These are phyloP conservation scores for Rutstroemia sp. DNA, from an alignment of 2,329 filamentous ascomycete genomes.

Conservation along the genomic window DNA sequence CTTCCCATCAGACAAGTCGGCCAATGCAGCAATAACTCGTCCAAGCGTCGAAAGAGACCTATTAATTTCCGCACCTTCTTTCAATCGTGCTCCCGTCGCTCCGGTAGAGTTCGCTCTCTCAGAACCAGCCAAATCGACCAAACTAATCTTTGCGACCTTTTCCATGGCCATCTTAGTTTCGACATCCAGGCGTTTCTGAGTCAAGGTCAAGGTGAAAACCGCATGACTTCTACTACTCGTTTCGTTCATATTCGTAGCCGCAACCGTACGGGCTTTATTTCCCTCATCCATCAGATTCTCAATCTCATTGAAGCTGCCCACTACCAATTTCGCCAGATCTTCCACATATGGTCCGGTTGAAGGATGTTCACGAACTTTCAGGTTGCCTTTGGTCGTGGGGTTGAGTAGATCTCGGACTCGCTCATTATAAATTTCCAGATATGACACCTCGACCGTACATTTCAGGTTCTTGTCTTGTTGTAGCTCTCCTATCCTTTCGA, in stretches of 20 bases:
- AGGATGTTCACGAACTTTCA: conserved; percentile 96
- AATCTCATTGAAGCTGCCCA: conserved; percentile 89
- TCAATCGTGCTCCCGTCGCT: conserved; percentile 87
- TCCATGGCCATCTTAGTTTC: conserved; percentile 97
- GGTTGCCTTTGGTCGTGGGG: conserved; percentile 87
- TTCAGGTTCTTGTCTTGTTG: conserved; percentile 67
- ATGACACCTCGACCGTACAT: conserved; percentile 96
- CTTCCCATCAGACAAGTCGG: conserved; percentile 80
- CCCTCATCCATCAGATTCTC: conserved; percentile 98
- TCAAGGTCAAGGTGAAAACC: conserved; percentile 93
- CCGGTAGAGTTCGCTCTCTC: conserved; percentile 96
- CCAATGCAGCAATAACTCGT: conserved; percentile 92
- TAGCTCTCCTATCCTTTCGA: conserved; percentile 69
- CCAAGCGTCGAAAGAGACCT: conserved; percentile 91
- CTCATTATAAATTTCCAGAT: conserved; percentile 99
- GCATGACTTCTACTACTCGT: conserved; percentile 97
- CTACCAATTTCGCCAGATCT: conserved; percentile 90
- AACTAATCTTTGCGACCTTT: conserved; percentile 94
- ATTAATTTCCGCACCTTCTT: conserved; percentile 98
- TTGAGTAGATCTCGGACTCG: conserved; percentile 92
- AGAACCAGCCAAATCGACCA: conserved; percentile 96
- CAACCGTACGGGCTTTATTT: conserved; percentile 96
- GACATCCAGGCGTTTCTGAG: conserved; percentile 82
- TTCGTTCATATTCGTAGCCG: conserved; percentile 99
- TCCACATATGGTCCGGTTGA: conserved; percentile 97